Percentiles rank a stretch among this genome's conserved stretches.
These are phyloP conservation scores for Chromera velia DNA, from an alignment of 73 alveolate genomes.

Conservation along the genomic window DNA sequence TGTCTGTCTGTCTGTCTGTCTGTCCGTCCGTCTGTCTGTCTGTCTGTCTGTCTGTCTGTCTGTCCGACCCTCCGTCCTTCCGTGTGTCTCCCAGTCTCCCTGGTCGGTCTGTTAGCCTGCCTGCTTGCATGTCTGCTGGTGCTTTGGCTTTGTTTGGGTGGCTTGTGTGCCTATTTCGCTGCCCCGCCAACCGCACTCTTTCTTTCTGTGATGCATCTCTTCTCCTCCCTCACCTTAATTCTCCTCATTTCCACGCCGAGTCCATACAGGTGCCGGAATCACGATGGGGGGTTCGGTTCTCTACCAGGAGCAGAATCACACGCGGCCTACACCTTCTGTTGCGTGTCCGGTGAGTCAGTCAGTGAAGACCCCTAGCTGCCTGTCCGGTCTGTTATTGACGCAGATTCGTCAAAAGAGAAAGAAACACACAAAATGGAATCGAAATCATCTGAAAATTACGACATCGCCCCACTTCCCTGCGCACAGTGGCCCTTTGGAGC, in stretches of 20 bases:
- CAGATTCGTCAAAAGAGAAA: no score
- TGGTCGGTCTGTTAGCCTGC: background rate
- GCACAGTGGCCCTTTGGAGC: no score
- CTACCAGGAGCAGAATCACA: slow-evolving; percentile 92
- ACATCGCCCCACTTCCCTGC: no score
- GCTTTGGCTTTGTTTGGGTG: background rate
- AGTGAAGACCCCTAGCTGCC: slow-evolving; percentile 66
- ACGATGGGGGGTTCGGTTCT: slow-evolving; percentile 93
- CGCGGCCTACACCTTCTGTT: slow-evolving; percentile 86
- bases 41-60: no score
- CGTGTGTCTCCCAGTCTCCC: no score
- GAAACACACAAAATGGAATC: no score
- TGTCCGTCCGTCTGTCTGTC: no score
- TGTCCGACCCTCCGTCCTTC: no score
- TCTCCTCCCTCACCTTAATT: background rate
- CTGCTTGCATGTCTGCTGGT: background rate
- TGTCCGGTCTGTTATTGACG: no score
- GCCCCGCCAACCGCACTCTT: background rate
- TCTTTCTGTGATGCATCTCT: background rate
- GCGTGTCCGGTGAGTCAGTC: slow-evolving; percentile 77
- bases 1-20: no score
- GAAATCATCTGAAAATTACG: no score
- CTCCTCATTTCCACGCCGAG: slow-evolving; percentile 9
- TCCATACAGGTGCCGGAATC: slow-evolving; percentile 71
- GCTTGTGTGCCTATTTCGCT: background rate